Evolutionary conservation across 208 protist genomes (phyloP), one percentile per base, ranked within the genome.

Genomic region (Vickermania ingenoplastis): DNA sequence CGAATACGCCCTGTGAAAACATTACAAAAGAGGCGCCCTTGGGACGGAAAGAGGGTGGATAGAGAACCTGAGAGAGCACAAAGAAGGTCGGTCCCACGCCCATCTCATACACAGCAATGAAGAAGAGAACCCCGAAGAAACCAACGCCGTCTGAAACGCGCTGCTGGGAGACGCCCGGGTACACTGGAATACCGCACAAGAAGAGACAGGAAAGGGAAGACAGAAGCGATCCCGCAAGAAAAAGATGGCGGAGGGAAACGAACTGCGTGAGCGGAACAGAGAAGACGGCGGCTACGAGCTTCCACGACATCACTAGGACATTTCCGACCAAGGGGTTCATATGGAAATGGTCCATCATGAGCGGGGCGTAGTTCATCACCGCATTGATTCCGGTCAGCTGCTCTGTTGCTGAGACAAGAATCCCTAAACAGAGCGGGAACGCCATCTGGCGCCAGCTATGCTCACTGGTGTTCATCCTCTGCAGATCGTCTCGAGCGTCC

Each of bases 341-440:
- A 3, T 59, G 63, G 14, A 70, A 23, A 21, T 21, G 24, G 26
- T 36, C 48, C 31, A 52, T 69, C 45, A 78, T 72, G 31, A 2
- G 58, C n/a, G 66, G 66, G 17, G 72, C 67, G 49, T 78, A 78
- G 45, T 71, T 71, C 67, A 74, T 74, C 17, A 78, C 57, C 2
- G 72, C 72, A 53, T 74, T 74, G 26, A 78, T 78, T 13, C 72
- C 72, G 36, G 72, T 78, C 61, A 78, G 41, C 41, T 78, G 72
- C 27, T 49, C 31, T 21, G 71, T 52, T 1, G 48, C 51, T 1
- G 57, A 36, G 41, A 64, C 31, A 7, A 58, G 31, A 2, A 65
- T 27, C 14, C 57, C 61, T n/a, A 78, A 55, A 22, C 30, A n/a
- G n/a, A 74, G 41, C 2, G 57, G 51, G 1, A 52, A 30, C 28